phyloP scores from a whole-genome alignment of 805 yeast species.

The Tetrapisispora nanseiensis region DNA sequence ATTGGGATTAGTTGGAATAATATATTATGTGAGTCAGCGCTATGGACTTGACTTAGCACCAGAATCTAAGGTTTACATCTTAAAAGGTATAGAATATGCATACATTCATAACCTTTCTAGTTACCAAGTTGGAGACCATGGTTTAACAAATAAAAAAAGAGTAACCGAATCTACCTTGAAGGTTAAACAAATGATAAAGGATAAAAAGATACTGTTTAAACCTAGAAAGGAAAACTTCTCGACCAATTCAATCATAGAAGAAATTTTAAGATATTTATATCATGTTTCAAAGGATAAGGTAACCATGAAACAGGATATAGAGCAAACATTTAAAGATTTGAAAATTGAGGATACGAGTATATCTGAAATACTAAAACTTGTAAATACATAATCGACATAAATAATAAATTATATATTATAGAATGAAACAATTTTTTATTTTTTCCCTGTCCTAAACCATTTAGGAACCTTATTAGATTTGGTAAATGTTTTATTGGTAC shows the following conservation, averaged over 20 bases:
- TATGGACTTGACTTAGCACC: constrained; percentile 10
- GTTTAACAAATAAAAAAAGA: not conserved
- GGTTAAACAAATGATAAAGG: not conserved
- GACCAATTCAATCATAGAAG: not conserved
- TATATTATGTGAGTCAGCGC: constrained; percentile 10
- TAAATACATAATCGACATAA: not conserved
- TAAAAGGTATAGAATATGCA: constrained; percentile 17
- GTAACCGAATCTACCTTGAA: not conserved
- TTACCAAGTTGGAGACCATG: not conserved
- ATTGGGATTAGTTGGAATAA: constrained; percentile 16
- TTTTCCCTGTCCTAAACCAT: constrained; percentile 33
- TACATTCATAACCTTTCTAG: constrained; percentile 5
- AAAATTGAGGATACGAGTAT: not conserved
- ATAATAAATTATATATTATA: not conserved
- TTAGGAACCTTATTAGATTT: constrained; percentile 29
- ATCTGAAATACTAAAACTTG: not conserved
- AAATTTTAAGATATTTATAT: not conserved
- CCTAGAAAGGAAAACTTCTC: not conserved
- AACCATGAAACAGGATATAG: constrained; percentile 4
- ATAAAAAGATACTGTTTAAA: constrained; percentile 1
- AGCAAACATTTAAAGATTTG: constrained; percentile 8
- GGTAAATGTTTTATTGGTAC: not conserved
- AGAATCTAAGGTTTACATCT: constrained; percentile 8
- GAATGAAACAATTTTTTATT: not conserved
- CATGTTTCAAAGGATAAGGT: not conserved